These are phyloP conservation scores for Daldinia grandis DNA, from an alignment of 495 filamentous ascomycete genomes.

Conservation along the genomic window DNA sequence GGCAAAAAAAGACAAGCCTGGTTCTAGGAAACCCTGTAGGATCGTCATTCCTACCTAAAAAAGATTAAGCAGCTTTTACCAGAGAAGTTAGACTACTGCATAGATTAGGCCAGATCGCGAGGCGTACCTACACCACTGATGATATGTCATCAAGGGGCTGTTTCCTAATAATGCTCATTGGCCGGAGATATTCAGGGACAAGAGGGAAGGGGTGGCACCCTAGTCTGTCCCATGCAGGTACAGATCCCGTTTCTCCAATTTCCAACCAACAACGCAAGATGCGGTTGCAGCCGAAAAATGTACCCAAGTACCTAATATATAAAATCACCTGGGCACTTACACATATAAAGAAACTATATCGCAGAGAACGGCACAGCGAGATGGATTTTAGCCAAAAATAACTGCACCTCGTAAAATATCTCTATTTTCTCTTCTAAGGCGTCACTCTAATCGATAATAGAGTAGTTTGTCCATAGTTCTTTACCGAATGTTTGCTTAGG, in stretches of 20 bases:
- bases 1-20: constrained; percentile 15
- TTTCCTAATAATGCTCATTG: constrained; percentile 22
- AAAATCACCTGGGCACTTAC: background rate
- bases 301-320: constrained; percentile 8
- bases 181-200: constrained; percentile 30
- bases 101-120: constrained; percentile 26
- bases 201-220: constrained; percentile 16
- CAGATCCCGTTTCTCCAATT: constrained; percentile 18
- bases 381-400: background rate
- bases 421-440: background rate
- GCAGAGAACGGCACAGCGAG: constrained; percentile 6
- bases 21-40: constrained; percentile 22
- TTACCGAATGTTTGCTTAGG: background rate
- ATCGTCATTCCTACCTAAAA: constrained; percentile 39
- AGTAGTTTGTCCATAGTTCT: background rate
- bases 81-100: constrained; percentile 11
- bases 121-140: background rate
- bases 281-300: background rate
- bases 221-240: constrained; percentile 10
- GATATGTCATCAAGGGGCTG: constrained; percentile 30
- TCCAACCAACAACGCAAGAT: background rate
- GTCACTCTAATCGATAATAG: background rate
- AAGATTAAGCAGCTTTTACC: constrained; percentile 15
- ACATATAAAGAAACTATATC: background rate
- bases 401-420: background rate